Base-by-base conservation (phyloP, 495 filamentous ascomycete species). In the Podospora anserina region DNA sequence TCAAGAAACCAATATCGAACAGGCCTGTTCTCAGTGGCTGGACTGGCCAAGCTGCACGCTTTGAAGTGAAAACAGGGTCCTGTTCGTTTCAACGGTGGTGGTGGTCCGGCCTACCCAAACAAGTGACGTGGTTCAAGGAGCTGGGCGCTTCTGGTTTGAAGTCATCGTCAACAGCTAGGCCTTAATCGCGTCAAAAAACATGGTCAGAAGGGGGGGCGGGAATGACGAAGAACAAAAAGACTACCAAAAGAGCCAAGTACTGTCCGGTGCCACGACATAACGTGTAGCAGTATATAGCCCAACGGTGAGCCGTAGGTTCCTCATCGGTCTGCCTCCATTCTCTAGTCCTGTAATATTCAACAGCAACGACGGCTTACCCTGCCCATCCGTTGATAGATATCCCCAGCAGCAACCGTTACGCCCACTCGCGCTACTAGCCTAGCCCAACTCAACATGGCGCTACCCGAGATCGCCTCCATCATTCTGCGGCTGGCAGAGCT, bases 401-500 rank as follows among this genome's bases (percentile, higher is more conserved):
- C 34, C 34, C 34, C 1, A 11, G 0, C 11, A 39, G 23, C 30
- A 49, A 49, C 39, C 13, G 9, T 11, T 49, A 49, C 39, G 13
- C 39, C 9, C 39, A 49, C 39, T 11, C 39, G 15, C 39, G 30
- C 4, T 32, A 49, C 39, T 49, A 49, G 39, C 39, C 39, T 2
- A 16, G 34, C 9, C 1, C 1, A 49, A 49, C 39, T 32, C 30
- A 49, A 49, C 7, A 83, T 83, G 81, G 71, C 80, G 15, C 63
- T 83, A 49, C 72, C 72, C 4, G 78, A 79, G 27, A 57, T 83
- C 60, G 64, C 78, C 19, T 79, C 79, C 49, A 78, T 82, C 66
- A 71, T 82, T 70, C 78, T 83, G 74, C 81, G 82, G 68, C 69
- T 82, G 6, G 81, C 77, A 69, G 81, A 83, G 74, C 71, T 84